Percentiles rank a stretch among this genome's conserved stretches.
phyloP scores from a whole-genome alignment of 2,329 filamentous ascomycete genomes.

The Penicillium sp. region DNA sequence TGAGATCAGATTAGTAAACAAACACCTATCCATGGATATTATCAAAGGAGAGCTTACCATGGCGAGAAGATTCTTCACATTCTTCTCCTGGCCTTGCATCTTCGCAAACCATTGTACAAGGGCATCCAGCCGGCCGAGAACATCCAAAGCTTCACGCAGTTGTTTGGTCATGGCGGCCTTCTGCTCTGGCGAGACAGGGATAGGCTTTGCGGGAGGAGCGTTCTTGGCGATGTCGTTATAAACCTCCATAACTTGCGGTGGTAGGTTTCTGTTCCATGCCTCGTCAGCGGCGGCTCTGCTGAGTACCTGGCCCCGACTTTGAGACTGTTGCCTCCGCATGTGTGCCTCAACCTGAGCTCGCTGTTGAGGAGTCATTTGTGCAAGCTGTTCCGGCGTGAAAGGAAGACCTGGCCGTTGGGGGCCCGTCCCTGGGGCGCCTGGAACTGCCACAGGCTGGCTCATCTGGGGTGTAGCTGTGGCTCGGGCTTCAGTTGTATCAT shows the following conservation, averaged over 20 bases:
- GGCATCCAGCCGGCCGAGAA: slow-evolving; percentile 46
- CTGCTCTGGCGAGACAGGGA: slow-evolving; percentile 41
- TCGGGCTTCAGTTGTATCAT: slow-evolving; percentile 49
- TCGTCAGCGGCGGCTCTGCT: slow-evolving; percentile 39
- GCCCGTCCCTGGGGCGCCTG: slow-evolving; percentile 21
- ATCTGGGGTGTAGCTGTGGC: slow-evolving; percentile 37
- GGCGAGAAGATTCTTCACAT: slow-evolving; percentile 37
- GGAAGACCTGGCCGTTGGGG: slow-evolving; percentile 24
- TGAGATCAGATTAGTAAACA: slow-evolving; percentile 16
- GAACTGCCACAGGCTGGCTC: slow-evolving; percentile 22
- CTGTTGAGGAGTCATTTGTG: slow-evolving; percentile 45
- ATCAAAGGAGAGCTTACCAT: slow-evolving; percentile 34
- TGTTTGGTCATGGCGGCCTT: slow-evolving; percentile 42
- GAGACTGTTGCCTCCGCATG: slow-evolving; percentile 37
- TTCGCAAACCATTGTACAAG: slow-evolving; percentile 43
- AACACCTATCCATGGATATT: neutral
- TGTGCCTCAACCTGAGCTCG: slow-evolving; percentile 40
- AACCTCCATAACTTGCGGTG: slow-evolving; percentile 40
- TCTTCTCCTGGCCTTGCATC: slow-evolving; percentile 42
- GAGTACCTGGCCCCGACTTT: slow-evolving; percentile 31
- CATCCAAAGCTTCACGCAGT: slow-evolving; percentile 42
- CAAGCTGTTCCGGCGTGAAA: slow-evolving; percentile 39
- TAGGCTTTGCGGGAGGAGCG: slow-evolving; percentile 32
- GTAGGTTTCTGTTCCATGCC: slow-evolving; percentile 39
- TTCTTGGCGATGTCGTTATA: slow-evolving; percentile 41